A percentile compares a stretch with the other conserved stretches of the same genome.
These are phyloP conservation scores for Eucalyptus cloeziana DNA, from an alignment of 345 rosid genomes.

Conservation along the genomic window DNA sequence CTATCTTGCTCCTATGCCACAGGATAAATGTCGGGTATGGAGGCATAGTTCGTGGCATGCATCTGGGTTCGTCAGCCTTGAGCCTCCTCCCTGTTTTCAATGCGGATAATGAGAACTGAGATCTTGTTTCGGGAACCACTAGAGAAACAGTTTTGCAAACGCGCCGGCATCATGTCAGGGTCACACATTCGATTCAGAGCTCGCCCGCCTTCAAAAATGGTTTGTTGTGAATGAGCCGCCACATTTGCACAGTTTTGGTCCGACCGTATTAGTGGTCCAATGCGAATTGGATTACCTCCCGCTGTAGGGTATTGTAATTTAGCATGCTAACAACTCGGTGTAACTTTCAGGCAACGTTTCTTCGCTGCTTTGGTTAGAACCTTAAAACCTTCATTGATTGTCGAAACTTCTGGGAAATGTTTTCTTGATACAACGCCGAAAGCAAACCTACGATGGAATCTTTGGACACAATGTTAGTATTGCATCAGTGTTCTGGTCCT, in stretches of 20 bases:
- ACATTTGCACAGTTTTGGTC: not conserved
- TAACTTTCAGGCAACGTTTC: not conserved
- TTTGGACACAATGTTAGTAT: not conserved
- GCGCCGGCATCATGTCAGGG: not conserved
- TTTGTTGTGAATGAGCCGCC: not conserved
- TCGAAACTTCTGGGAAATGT: not conserved
- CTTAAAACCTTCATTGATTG: not conserved
- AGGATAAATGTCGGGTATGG: slow-evolving; percentile 72
- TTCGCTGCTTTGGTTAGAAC: not conserved
- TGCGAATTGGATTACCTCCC: not conserved
- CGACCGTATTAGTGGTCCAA: not conserved
- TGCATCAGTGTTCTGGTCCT: not conserved
- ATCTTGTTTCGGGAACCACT: not conserved
- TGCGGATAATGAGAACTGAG: slow-evolving; percentile 6
- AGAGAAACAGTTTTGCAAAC: slow-evolving; percentile 9
- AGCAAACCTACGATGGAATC: not conserved
- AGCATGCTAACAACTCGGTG: not conserved
- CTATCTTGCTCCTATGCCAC: slow-evolving; percentile 67
- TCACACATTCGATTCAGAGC: not conserved
- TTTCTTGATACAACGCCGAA: not conserved
- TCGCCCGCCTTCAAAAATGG: not conserved
- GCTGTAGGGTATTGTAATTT: not conserved
- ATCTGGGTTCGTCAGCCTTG: slow-evolving; percentile 77
- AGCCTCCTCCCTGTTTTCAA: slow-evolving; percentile 67
- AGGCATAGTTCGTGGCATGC: slow-evolving; percentile 77